A percentile compares a stretch with the other conserved stretches of the same genome.
These are phyloP conservation scores for Calonectria pteridis DNA, from an alignment of 2,329 filamentous ascomycete genomes.

Conservation along the genomic window DNA sequence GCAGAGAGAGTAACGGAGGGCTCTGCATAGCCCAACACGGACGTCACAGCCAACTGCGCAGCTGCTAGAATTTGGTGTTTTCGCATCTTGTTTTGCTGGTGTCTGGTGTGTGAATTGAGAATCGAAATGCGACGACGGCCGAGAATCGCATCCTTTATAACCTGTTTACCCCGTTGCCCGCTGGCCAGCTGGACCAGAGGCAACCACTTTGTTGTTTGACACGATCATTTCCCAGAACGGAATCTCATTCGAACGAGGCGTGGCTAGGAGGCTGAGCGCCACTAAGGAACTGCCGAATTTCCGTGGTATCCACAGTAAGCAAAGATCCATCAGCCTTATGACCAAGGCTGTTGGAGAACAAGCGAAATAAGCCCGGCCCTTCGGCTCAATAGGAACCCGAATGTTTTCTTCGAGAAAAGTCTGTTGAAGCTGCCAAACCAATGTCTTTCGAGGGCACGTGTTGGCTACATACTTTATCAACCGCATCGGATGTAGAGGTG, in stretches of 20 bases:
- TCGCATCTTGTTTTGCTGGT: neutral
- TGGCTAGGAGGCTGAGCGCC: neutral
- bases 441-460: too few species aligned
- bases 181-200: neutral
- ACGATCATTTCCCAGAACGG: neutral
- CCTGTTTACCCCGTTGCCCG: neutral
- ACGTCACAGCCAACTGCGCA: neutral
- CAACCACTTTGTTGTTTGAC: neutral
- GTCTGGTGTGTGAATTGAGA: too few species aligned
- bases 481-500: too few species aligned
- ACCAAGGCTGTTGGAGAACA: neutral
- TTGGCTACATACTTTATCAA: too few species aligned
- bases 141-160: neutral
- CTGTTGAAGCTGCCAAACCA: too few species aligned
- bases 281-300: neutral
- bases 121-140: neutral
- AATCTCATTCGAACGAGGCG: neutral
- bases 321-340: neutral
- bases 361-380: neutral
- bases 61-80: neutral
- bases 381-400: neutral
- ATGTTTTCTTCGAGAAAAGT: too few species aligned
- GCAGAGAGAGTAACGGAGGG: slow-evolving; percentile 3
- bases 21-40: neutral
- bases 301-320: neutral